Base-by-base conservation (phyloP, 1,284 basidiomycete species). In the Moesziomyces sp. region DNA sequence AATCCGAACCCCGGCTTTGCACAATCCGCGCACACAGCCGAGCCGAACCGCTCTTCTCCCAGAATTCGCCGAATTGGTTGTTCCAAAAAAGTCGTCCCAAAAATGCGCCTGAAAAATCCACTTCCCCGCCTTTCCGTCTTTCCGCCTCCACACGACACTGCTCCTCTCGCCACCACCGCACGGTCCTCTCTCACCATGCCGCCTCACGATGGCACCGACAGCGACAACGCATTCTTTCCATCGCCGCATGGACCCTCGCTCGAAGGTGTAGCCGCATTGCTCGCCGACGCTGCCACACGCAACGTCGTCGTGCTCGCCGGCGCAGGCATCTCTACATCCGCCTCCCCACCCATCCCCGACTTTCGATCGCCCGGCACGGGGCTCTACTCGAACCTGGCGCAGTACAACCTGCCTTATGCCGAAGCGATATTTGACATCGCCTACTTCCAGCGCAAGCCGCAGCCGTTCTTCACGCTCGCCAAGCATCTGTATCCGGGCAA, bases 401-500 rank as follows among this genome's bases (percentile, higher is more conserved):
- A 85, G 28, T 86, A 88, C 70, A 84, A 88, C 35, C 82, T 89
- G 18, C 87, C 88, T 0, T 87, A 87, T 52, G 87, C 87, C 0
- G 87, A 89, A 78, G 88, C 87, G 0, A 87, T 89, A 19, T 89
- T 89, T 65, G 87, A 87, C 54, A 82, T 88, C 33, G 79, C 79
- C 28, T 84, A 81, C 66, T 85, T 87, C 85, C 78, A 78, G 73
- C 58, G 60, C 50, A 50, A 84, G 68, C 64, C 86, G 74, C 58
- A 77, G 33, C 70, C 86, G 5, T 86, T 86, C 47, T 86, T 83
- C 70, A 84, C 85, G 1, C 77, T 86, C 19, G 83, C 85, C 18
- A 90, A 92, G 67, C 96, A 97, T 78, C 88, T 99, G 3, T 95
- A 94, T 79, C 95, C 93, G 19, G 91, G 92, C 54, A 89, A 89